A percentile compares a stretch with the other conserved stretches of the same genome.
Conservation (phyloP, 306 rosid species). For the Casuarina glauca region DNA sequence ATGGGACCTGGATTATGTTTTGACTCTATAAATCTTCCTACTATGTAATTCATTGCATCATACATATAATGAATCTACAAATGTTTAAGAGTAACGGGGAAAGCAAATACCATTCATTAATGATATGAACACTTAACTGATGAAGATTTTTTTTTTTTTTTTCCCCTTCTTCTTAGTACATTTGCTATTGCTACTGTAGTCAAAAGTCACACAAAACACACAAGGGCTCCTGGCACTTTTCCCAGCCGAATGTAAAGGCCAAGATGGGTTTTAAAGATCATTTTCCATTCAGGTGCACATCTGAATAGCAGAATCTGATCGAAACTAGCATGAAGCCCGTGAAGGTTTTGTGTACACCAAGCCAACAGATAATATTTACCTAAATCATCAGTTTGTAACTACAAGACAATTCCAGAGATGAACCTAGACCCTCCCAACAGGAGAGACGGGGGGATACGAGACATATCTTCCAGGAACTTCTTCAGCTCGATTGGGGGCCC, state of each 20-base stretch:
- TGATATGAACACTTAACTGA: slow-evolving; percentile 53
- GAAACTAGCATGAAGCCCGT: slow-evolving; percentile 2
- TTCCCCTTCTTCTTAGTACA: slow-evolving; percentile 23
- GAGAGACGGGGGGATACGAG: slow-evolving; percentile 55
- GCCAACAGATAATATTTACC: slow-evolving; percentile 16
- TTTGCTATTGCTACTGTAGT: slow-evolving; percentile 32
- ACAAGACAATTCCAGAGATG: not conserved
- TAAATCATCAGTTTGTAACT: not conserved
- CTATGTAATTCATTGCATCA: not conserved
- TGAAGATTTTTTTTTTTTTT: slow-evolving; percentile 30
- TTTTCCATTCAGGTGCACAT: slow-evolving; percentile 20
- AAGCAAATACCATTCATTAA: slow-evolving; percentile 34
- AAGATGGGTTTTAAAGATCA: not conserved
- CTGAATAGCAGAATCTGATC: slow-evolving; percentile 11
- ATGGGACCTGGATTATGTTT: not conserved
- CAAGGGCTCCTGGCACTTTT: slow-evolving; percentile 5
- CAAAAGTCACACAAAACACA: slow-evolving; percentile 2
- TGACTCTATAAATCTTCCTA: not conserved
- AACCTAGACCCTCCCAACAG: slow-evolving; percentile 52
- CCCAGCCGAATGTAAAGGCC: not conserved
- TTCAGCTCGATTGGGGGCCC: slow-evolving; percentile 24
- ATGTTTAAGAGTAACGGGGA: slow-evolving; percentile 14
- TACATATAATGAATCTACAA: slow-evolving; percentile 6
- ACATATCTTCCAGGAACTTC: slow-evolving; percentile 41
- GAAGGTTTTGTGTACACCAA: slow-evolving; percentile 13